Base-by-base conservation (phyloP, 2,329 filamentous ascomycete species). In the Pseudocercospora eumusae region DNA sequence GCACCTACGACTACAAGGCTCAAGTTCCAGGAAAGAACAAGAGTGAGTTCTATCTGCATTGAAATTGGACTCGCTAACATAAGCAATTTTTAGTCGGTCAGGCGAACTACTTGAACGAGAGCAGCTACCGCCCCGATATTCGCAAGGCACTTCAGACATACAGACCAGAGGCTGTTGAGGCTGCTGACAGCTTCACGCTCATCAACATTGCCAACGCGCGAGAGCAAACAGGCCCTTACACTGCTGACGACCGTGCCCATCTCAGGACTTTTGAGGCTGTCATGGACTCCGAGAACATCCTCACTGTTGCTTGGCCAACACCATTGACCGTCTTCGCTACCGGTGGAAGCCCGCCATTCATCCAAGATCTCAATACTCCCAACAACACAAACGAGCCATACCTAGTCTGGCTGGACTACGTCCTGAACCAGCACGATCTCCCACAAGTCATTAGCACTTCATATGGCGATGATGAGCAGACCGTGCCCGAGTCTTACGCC, bases 341-440 rank as follows among this genome's bases (percentile, higher is more conserved):
- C 1, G 86, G 80, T 21, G 87, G 87, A 21, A 76, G 75, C 28
- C 84, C 80, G 47, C 83, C 82, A 1, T 83, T 83, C 70, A 75
- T 79, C 13, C 80, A 84, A 0, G 80, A 85, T 49, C 69, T 79
- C 15, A 78, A 68, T 70, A 76, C 76, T 56, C 72, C 80, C 21
- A 77, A 65, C 21, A 81, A 87, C 72, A 81, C 79, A 67, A 91
- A 90, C 73, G 88, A 91, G 76, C 87, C 87, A 0, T 90, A 89
- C 74, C 78, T 89, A 0, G 80, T 81, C 13, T 89, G 84, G 78
- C 77, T 89, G 9, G 80, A 84, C 60, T 84, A 85, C 73, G 73
- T 89, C 2, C 80, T 88, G 1, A 74, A 75, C 1, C 81, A 87
- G 21, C 68, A 74, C 0, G 73, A 83, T 18, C 77, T 90, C 1